A percentile compares a stretch with the other conserved stretches of the same genome.
phyloP scores from a whole-genome alignment of 371 early-diverging fungal species.

The Mitosporidium daphniae region DNA sequence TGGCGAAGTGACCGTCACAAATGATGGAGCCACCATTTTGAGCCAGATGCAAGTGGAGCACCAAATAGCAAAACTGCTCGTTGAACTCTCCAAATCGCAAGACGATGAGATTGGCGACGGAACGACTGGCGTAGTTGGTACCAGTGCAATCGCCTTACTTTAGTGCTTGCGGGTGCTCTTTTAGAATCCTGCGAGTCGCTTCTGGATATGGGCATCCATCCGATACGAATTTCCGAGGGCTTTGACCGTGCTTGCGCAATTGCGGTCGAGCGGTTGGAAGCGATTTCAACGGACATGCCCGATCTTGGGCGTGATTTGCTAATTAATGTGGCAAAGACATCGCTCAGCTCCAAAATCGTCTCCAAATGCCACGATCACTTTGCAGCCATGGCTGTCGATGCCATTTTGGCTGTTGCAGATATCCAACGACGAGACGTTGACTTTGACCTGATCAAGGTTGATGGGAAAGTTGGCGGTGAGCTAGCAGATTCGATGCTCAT shows the following conservation, averaged over 20 bases:
- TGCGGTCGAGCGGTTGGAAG: slow-evolving; percentile 55
- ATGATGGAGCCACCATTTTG: slow-evolving; percentile 99
- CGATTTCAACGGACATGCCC: slow-evolving; percentile 29
- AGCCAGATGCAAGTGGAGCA: slow-evolving; percentile 92
- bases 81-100: slow-evolving; percentile 84
- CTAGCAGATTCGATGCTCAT: slow-evolving; percentile 64
- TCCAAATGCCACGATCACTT: slow-evolving; percentile 82
- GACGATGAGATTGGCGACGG: slow-evolving; percentile 99
- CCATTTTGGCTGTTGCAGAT: slow-evolving; percentile 83
- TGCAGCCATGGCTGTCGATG: slow-evolving; percentile 83
- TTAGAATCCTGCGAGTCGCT: slow-evolving; percentile 81
- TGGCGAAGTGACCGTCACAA: slow-evolving; percentile 94
- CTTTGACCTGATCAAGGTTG: slow-evolving; percentile 95
- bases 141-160: slow-evolving; percentile 3
- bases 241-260: slow-evolving; percentile 79
- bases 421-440: slow-evolving; percentile 93
- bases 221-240: slow-evolving; percentile 89
- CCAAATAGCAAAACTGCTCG: slow-evolving; percentile 86
- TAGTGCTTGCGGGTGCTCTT: slow-evolving; percentile 85
- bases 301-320: slow-evolving; percentile 8
- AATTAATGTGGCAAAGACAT: slow-evolving; percentile 81
- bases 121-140: slow-evolving; percentile 94
- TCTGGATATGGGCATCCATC: slow-evolving; percentile 87
- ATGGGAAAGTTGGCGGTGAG: slow-evolving; percentile 84
- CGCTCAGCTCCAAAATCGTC: slow-evolving; percentile 89